Base-by-base conservation (phyloP, 2,329 filamentous ascomycete genomes). In the Fusarium caatingaense region DNA sequence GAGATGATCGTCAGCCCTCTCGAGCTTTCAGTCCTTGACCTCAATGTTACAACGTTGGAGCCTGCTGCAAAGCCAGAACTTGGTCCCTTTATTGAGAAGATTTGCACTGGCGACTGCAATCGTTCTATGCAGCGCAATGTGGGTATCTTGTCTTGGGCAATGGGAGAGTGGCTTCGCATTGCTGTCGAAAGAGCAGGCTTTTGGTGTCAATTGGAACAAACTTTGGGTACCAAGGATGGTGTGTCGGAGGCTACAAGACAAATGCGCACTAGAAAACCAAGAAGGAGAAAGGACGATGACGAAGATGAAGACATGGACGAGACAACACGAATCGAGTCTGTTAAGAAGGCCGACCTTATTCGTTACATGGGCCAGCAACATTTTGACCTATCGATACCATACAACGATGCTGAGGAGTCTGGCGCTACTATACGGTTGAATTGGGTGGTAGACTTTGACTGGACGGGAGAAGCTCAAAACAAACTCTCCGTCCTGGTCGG, bases 391-490 rank as follows among this genome's bases (percentile, higher is more conserved):
- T 78, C 81, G 1, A 68, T 86, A 8, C 74, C 84, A 28, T 49
- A 69, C 5, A 71, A 59, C 72, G 55, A 74, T 53, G 67, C 71
- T 50, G 76, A 80, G 1, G 76, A 80, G 1, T 75, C 77, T 2
- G 64, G 80, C 12, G 81, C 85, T 4, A 76, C 82, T 13, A 58
- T 89, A 7, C 84, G 87, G 27, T 79, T 93, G 2, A 82, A 84
- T 60, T 93, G 91, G 91, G 81, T 78, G 48, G 88, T 92, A 45
- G 78, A 79, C 3, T 92, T 93, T 73, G 91, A 93, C 77, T 93
- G 90, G 91, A 90, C 90, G 0, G 91, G 91, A 8, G 91, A 93
- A 74, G 90, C 89, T 7, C 85, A 86, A 72, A 92, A 86, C 69
- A 81, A 82, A 46, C 78, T 92, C 18, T 80, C 80, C 7, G 81